Conservation (phyloP, 768 basidiomycete genomes). For the Hygrocybe punicea region DNA sequence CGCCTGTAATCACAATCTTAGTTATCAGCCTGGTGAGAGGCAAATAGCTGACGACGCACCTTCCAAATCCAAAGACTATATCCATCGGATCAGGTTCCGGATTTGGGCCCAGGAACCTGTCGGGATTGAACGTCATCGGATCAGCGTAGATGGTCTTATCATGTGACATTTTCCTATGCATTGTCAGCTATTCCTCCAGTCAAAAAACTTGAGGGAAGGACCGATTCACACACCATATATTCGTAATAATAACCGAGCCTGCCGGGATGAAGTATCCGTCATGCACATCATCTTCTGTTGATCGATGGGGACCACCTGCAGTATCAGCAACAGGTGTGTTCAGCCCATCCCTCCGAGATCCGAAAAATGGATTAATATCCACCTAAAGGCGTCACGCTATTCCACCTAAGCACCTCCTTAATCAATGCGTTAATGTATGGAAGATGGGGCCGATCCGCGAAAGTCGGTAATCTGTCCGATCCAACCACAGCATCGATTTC, state of each 20-base stretch:
- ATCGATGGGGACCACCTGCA: conserved; percentile 51
- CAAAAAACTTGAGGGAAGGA: background rate
- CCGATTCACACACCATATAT: conserved; percentile 41
- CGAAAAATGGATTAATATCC: background rate
- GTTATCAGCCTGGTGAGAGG: background rate
- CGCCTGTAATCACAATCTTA: background rate
- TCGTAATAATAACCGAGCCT: conserved; percentile 49
- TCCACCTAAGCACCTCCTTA: conserved; percentile 32
- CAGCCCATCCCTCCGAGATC: background rate
- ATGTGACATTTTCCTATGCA: conserved; percentile 47
- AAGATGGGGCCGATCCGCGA: conserved; percentile 27
- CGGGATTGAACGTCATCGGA: conserved; percentile 56
- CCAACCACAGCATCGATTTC: conserved; percentile 43
- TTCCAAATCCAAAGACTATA: conserved; percentile 67
- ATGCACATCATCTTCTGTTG: conserved; percentile 55
- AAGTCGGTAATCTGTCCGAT: conserved; percentile 33
- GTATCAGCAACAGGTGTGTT: background rate
- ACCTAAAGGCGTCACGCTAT: conserved; percentile 17
- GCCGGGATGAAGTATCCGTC: conserved; percentile 61
- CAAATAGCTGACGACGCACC: conserved; percentile 41
- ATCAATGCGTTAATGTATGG: conserved; percentile 38
- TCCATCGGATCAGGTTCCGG: conserved; percentile 56
- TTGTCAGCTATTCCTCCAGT: background rate
- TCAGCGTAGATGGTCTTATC: conserved; percentile 52
- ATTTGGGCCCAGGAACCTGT: conserved; percentile 50